A percentile compares a stretch with the other conserved stretches of the same genome.
phyloP scores from a whole-genome alignment of 2,329 filamentous ascomycete genomes.

The Ascochyta rabiei region DNA sequence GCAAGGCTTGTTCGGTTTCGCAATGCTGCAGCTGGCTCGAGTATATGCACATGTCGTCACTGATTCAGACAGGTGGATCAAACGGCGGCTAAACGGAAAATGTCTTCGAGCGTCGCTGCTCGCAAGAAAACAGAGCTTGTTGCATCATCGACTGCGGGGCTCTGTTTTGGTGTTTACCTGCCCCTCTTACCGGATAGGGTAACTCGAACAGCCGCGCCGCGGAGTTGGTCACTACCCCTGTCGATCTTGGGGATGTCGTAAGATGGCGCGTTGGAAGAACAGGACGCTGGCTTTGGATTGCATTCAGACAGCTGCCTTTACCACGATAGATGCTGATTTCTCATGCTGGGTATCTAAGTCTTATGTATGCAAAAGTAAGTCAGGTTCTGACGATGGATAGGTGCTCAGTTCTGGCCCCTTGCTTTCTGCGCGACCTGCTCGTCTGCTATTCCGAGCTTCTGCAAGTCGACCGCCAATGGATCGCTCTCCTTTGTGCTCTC shows the following conservation, averaged over 20 bases:
- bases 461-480: conserved; percentile 52
- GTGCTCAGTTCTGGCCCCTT: not conserved
- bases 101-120: not conserved
- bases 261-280: not conserved
- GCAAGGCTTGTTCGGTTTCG: not conserved
- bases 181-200: conserved; percentile 26
- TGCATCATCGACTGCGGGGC: conserved; percentile 16
- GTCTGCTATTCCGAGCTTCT: conserved; percentile 48
- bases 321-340: not conserved
- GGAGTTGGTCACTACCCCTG: not conserved
- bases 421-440: conserved; percentile 12
- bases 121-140: not conserved
- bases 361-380: not conserved
- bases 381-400: not conserved
- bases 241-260: not conserved
- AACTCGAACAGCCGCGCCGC: conserved; percentile 20
- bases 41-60: not conserved
- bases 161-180: conserved; percentile 16
- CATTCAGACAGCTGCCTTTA: not conserved
- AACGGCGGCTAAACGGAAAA: conserved; percentile 29
- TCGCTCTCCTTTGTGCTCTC: conserved; percentile 62
- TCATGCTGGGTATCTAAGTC: conserved; percentile 6
- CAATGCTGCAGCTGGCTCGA: not conserved
- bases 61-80: conserved; percentile 3
- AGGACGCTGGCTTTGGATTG: not conserved